Evolutionary conservation across 1,284 basidiomycete species (phyloP).

Genomic region (Papiliotrema flavescens): DNA sequence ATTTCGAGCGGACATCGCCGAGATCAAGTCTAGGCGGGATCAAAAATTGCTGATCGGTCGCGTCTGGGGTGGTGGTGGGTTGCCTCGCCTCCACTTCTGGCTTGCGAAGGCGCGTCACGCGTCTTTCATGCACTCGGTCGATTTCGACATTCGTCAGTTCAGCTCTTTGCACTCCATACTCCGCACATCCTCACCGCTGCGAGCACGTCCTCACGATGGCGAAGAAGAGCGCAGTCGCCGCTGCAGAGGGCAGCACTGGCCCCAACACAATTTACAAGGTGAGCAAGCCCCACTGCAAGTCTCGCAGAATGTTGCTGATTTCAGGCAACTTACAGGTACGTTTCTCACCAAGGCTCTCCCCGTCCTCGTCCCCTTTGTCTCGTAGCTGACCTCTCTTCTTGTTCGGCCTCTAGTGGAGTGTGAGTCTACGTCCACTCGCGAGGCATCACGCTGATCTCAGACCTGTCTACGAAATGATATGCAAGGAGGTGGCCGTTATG

Average conservation of each 20-base stretch:
- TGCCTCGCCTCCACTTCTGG: neutral
- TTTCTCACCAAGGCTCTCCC: too few species aligned
- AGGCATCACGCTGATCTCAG: slow-evolving; percentile 16
- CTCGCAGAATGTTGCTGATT: slow-evolving; percentile 3
- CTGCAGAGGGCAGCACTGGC: slow-evolving; percentile 18
- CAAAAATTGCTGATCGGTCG: neutral
- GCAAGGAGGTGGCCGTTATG: slow-evolving; percentile 96
- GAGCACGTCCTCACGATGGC: slow-evolving; percentile 10
- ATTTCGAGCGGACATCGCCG: too few species aligned
- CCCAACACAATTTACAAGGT: slow-evolving; percentile 44
- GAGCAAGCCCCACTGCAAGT: slow-evolving; percentile 6
- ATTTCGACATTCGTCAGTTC: too few species aligned
- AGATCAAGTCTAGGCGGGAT: neutral
- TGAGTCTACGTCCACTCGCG: slow-evolving; percentile 24
- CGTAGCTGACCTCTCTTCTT: slow-evolving; percentile 8
- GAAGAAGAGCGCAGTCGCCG: slow-evolving; percentile 25
- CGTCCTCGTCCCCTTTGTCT: neutral
- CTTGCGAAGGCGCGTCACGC: too few species aligned
- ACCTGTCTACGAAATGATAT: slow-evolving; percentile 61
- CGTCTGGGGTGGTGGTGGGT: neutral
- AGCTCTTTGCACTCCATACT: too few species aligned
- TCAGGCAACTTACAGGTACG: slow-evolving; percentile 34
- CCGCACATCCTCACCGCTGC: neutral
- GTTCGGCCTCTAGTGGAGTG: slow-evolving; percentile 42
- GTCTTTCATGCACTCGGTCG: too few species aligned